Evolutionary conservation across 139 green algal genomes (phyloP).

Genomic region (Tetraselmis striata): DNA sequence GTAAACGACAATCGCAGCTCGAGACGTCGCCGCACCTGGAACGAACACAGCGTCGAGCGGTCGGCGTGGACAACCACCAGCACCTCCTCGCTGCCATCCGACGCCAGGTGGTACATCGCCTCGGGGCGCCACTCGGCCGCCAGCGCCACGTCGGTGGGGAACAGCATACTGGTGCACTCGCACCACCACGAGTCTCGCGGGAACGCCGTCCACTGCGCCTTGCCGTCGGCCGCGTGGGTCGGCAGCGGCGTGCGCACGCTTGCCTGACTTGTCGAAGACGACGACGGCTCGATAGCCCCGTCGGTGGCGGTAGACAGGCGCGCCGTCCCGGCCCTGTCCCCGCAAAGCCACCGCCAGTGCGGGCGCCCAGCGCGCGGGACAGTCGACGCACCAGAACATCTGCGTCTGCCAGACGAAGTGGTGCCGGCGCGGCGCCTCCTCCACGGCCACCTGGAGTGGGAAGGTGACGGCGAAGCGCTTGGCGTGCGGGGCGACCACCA

Average conservation of each 20-base stretch:
- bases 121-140: not conserved
- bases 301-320: no score
- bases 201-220: not conserved
- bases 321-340: not conserved
- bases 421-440: conserved; percentile 6
- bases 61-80: not conserved
- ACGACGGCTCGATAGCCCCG: no score
- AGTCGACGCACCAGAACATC: conserved; percentile 23
- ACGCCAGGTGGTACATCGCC: not conserved
- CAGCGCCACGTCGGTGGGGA: not conserved
- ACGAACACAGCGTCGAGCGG: not conserved
- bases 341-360: conserved; percentile 3
- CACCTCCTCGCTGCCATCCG: not conserved
- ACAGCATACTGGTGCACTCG: not conserved
- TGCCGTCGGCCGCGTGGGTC: not conserved
- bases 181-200: not conserved
- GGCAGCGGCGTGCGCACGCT: not conserved
- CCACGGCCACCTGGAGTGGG: conserved; percentile 35
- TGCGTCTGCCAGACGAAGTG: conserved; percentile 48
- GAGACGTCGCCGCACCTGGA: no score
- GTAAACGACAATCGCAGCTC: no score
- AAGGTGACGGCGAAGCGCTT: conserved; percentile 54
- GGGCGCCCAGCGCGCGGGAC: conserved; percentile 27
- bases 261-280: no score
- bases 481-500: conserved; percentile 39